These are phyloP conservation scores for Stemphylium lycopersici DNA, from an alignment of 2,329 filamentous ascomycete genomes.

Conservation along the genomic window DNA sequence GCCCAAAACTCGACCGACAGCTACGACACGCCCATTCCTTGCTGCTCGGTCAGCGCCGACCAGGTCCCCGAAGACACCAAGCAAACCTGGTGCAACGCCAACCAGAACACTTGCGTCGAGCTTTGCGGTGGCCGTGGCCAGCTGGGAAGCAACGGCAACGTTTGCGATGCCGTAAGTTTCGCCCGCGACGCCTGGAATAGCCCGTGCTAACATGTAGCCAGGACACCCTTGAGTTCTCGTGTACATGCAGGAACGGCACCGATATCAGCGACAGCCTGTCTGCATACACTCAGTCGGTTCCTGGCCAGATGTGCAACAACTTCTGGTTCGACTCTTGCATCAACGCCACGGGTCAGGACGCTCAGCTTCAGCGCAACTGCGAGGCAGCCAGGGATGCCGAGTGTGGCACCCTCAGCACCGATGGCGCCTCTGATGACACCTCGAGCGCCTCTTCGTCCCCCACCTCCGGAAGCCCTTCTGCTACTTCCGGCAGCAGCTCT, in stretches of 20 bases:
- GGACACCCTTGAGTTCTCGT: slow-evolving; percentile 61
- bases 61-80: slow-evolving; percentile 46
- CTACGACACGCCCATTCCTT: slow-evolving; percentile 38
- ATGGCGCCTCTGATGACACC: slow-evolving; percentile 5
- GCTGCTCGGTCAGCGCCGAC: slow-evolving; percentile 53
- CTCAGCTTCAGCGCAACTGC: slow-evolving; percentile 54
- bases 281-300: slow-evolving; percentile 64
- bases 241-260: slow-evolving; percentile 63
- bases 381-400: slow-evolving; percentile 43
- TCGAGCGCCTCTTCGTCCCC: slow-evolving; percentile 34
- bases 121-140: slow-evolving; percentile 60
- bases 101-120: slow-evolving; percentile 65
- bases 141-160: slow-evolving; percentile 55
- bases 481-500: slow-evolving; percentile 29
- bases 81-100: slow-evolving; percentile 62
- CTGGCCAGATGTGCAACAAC: slow-evolving; percentile 65
- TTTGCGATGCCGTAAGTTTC: slow-evolving; percentile 63
- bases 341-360: slow-evolving; percentile 47
- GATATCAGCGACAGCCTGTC: slow-evolving; percentile 52
- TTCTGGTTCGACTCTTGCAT: slow-evolving; percentile 55
- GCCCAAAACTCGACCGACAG: slow-evolving; percentile 51
- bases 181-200: no score
- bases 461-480: slow-evolving; percentile 31
- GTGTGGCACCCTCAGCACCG: slow-evolving; percentile 58
- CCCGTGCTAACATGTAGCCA: slow-evolving; percentile 41